Evolutionary conservation across 768 basidiomycete genomes (phyloP), one percentile per base, ranked within the genome.

Genomic region (Tephrocybe sp.): DNA sequence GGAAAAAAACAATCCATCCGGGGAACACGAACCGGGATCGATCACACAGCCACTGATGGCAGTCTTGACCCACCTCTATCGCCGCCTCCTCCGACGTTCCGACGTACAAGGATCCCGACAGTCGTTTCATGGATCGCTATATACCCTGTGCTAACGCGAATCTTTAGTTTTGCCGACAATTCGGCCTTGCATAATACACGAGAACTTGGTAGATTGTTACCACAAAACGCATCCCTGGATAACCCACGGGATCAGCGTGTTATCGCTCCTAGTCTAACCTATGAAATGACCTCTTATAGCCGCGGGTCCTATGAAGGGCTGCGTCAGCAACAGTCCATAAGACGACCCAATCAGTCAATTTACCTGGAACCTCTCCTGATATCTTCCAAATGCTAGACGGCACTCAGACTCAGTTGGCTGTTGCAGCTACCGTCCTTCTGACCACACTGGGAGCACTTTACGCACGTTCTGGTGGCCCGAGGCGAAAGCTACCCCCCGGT

Each of bases 401-500:
- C 43, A 31, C 11, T 12, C 44, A 34, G 24, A 34, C 19, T 19
- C 37, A 47, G 47, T 22, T 47, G 37, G 36, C 37, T 30, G 5
- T 39, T 7, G 47, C 37, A 5, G 47, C 28, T 12, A 28, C 47
- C 9, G 16, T 40, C 16, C 37, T 47, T 24, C 16, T 47, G 3
- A 24, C 27, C 13, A 47, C 47, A 2, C 9, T 40, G 27, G 47
- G 47, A 16, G 47, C 30, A 1, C 18, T 47, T 5, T 39, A 30
- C 12, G 37, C 38, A 4, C 36, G 37, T 28, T 32, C 47, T 7
- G 16, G 18, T 2, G 40, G 16, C 6, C 31, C 47, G 15, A 24
- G 22, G 4, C 27, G 37, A 8, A 39, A 40, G 22, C 47, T 47
- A 3, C 47, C 47, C 22, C 47, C 47, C 16, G 47, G 47, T 9